Conservation (phyloP, 1,284 basidiomycete species). For the Rhodotorula sp. region DNA sequence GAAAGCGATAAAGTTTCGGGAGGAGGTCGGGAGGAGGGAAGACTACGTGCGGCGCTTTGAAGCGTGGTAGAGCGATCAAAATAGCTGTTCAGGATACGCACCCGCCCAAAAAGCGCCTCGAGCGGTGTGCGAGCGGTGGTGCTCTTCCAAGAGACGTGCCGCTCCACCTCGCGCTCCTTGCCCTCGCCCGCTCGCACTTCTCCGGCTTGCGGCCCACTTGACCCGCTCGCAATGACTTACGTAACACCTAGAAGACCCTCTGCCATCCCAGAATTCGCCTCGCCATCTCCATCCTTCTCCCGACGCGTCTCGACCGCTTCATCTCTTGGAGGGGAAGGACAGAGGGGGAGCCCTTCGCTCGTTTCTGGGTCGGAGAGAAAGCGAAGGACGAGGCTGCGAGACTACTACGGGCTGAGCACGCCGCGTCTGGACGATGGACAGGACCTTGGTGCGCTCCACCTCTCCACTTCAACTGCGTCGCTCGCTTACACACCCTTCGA, state of each 20-base stretch:
- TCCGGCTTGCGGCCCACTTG: too few relatives aligned
- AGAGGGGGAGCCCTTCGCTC: neutral
- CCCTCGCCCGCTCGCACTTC: too few relatives aligned
- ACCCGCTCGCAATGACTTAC: neutral
- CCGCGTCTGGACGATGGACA: conserved; percentile 64
- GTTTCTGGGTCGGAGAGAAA: conserved; percentile 7
- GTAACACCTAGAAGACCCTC: conserved; percentile 14
- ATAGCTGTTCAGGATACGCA: too few relatives aligned
- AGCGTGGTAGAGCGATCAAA: too few relatives aligned
- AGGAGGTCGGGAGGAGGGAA: too few relatives aligned
- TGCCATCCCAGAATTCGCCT: neutral
- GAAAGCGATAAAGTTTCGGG: too few relatives aligned
- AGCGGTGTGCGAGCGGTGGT: too few relatives aligned
- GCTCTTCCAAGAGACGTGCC: too few relatives aligned
- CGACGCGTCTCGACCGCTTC: conserved; percentile 18
- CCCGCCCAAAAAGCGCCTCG: too few relatives aligned
- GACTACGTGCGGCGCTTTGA: too few relatives aligned
- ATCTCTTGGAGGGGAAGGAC: neutral
- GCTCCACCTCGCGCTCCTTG: too few relatives aligned
- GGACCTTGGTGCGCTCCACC: conserved; percentile 61
- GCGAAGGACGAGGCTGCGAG: conserved; percentile 61
- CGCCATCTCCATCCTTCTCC: conserved; percentile 14
- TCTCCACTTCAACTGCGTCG: too few relatives aligned
- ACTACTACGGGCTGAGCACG: conserved; percentile 71
- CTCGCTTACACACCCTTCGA: neutral